These are phyloP conservation scores for Rhododendron kiyosumense DNA, from an alignment of 148 eudicot species.

Conservation along the genomic window DNA sequence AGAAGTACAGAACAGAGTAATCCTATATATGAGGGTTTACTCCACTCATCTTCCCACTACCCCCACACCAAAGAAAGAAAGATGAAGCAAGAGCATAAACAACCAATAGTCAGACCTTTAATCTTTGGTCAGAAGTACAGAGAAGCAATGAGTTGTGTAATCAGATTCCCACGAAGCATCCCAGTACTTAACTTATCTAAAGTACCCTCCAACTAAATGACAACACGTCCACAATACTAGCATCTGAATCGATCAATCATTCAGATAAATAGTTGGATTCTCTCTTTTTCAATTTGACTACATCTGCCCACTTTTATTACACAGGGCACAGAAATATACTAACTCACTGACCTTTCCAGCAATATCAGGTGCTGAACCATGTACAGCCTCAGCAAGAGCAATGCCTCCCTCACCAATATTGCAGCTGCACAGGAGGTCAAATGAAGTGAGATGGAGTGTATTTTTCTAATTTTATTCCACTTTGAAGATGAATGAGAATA, in stretches of 20 bases:
- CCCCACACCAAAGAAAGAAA: background rate
- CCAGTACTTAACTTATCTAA: background rate
- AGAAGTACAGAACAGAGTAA: background rate
- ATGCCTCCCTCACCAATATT: conserved; percentile 99
- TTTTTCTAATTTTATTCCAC: background rate
- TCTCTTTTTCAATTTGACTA: background rate
- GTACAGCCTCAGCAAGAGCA: conserved; percentile 99
- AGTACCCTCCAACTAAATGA: background rate
- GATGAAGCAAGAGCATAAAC: background rate
- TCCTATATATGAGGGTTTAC: background rate
- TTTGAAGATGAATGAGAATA: background rate
- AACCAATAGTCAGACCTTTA: background rate
- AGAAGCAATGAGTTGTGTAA: background rate
- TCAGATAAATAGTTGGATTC: background rate
- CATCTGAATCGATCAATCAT: background rate
- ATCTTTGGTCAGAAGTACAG: background rate
- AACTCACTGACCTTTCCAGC: conserved; percentile 80
- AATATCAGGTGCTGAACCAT: conserved; percentile 99
- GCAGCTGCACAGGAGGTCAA: conserved; percentile 38
- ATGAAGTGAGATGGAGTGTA: background rate
- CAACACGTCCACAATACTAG: background rate
- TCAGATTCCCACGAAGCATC: background rate
- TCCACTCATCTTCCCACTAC: background rate
- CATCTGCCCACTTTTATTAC: background rate
- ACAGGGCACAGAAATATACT: background rate